Evolutionary conservation across 129 eudicot genomes (phyloP), one percentile per base, ranked within the genome.

Genomic region (Glebionis coronaria): DNA sequence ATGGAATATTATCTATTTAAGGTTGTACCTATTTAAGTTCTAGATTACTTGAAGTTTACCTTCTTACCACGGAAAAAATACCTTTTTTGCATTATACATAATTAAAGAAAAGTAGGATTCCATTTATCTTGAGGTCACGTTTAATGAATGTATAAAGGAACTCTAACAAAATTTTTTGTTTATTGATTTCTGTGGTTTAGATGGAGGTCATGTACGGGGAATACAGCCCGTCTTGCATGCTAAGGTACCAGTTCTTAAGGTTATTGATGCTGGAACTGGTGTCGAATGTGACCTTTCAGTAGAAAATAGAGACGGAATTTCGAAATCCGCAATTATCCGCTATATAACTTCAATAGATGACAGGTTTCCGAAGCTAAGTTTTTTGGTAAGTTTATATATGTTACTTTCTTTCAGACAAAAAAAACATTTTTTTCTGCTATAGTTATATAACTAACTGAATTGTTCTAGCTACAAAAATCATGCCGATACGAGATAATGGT

Each of bases 261-360:
- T 86, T 70, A 72, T 85, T 71, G 99, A 94, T 78, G 45, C 80
- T 53, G 97, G 93, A 75, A 89, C 90, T 67, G 85, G 86, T 42
- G 83, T 94, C 64, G 97, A 89, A 77, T 94, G 99, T 69, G 99
- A 94, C 71, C 80, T 94, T 35, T 94, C 99, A 52, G 82, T 94
- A 67, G 97, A 90, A 76, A 94, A 89, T 47, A 81, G 87, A 70
- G 99, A 94, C 61, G 99, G 99, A 46, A 81, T 94, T 73, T 79
- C 78, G 25, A 94, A 90, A 73, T 94, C 99, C 2, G 84, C 73
- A 23, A 79, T 94, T 67, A 76, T 89, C 47, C 78, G 73, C 59
- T 74, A 82, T 67, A 87, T 94, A 70, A 80, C 93, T 67, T 78
- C 88, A 40, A 81, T 94, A 44, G 97, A 94, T 80, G 87, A 83